Evolutionary conservation across 2,329 filamentous ascomycete species (phyloP).

Genomic region (Talaromyces sp.): DNA sequence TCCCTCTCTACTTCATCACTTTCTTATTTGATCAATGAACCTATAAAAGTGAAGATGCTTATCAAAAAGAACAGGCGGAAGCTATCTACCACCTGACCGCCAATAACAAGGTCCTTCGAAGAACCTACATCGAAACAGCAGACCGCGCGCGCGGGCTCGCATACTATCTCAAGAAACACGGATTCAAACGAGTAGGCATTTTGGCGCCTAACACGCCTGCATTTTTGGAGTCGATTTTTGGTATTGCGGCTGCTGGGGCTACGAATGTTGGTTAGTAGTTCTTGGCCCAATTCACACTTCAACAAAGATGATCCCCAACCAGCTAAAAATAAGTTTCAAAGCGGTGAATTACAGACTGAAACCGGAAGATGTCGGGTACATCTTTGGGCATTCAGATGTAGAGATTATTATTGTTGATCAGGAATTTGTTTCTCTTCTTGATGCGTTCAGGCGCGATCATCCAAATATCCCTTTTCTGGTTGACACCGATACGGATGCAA

Average conservation of each 20-base stretch:
- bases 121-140: constrained; percentile 75
- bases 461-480: constrained; percentile 66
- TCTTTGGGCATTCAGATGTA: constrained; percentile 80
- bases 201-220: constrained; percentile 90
- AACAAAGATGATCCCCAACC: too few species aligned
- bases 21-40: not conserved
- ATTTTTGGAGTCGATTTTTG: constrained; percentile 86
- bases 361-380: constrained; percentile 80
- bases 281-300: not conserved
- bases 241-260: constrained; percentile 73
- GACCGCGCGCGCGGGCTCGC: constrained; percentile 82
- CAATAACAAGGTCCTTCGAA: constrained; percentile 66
- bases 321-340: constrained; percentile 14
- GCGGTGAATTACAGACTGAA: constrained; percentile 71
- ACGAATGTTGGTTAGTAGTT: constrained; percentile 60
- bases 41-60: not conserved
- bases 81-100: constrained; percentile 82
- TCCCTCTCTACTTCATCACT: not conserved
- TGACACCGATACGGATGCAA: constrained; percentile 77
- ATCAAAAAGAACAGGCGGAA: constrained; percentile 47
- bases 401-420: constrained; percentile 82
- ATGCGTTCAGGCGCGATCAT: constrained; percentile 56
- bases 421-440: constrained; percentile 69
- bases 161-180: constrained; percentile 75
- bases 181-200: constrained; percentile 73